Evolutionary conservation across 2,329 filamentous ascomycete genomes (phyloP).

Genomic region (Paracoccidioides brasiliensis): DNA sequence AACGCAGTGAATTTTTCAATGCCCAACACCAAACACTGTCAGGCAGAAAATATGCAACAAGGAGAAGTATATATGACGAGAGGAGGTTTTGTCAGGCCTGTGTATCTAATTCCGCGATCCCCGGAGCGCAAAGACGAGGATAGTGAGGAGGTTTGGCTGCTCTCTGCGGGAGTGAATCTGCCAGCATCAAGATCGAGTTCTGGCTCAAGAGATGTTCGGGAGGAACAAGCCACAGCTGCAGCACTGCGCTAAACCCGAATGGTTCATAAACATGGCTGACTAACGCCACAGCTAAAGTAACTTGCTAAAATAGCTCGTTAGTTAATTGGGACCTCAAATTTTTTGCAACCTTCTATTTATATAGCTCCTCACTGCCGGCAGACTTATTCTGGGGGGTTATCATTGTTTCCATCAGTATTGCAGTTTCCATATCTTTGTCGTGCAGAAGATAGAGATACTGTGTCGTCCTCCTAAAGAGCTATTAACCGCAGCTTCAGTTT

Average conservation of each 20-base stretch:
- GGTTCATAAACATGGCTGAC: neutral
- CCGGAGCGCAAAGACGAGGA: neutral
- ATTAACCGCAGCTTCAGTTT: too few relatives aligned
- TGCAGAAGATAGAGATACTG: neutral
- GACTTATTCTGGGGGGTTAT: too few relatives aligned
- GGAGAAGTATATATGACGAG: neutral
- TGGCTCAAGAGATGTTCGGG: neutral
- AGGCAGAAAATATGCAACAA: neutral
- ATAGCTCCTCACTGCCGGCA: too few relatives aligned
- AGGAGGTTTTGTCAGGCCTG: neutral
- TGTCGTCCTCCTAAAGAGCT: too few relatives aligned
- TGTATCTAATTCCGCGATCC: neutral
- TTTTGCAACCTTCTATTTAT: too few relatives aligned
- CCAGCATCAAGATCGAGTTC: neutral
- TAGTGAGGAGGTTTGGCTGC: neutral
- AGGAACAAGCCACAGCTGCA: neutral
- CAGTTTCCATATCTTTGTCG: too few relatives aligned
- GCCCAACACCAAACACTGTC: neutral
- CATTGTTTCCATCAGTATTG: too few relatives aligned
- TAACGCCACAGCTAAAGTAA: neutral
- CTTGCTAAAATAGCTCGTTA: too few relatives aligned
- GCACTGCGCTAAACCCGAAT: neutral
- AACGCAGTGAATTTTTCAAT: constrained; percentile 6
- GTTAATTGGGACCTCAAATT: too few relatives aligned
- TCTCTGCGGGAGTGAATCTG: neutral